Evolutionary conservation across 2,329 filamentous ascomycete species (phyloP).

Genomic region (Neophaeococcomyces mojaviensis): DNA sequence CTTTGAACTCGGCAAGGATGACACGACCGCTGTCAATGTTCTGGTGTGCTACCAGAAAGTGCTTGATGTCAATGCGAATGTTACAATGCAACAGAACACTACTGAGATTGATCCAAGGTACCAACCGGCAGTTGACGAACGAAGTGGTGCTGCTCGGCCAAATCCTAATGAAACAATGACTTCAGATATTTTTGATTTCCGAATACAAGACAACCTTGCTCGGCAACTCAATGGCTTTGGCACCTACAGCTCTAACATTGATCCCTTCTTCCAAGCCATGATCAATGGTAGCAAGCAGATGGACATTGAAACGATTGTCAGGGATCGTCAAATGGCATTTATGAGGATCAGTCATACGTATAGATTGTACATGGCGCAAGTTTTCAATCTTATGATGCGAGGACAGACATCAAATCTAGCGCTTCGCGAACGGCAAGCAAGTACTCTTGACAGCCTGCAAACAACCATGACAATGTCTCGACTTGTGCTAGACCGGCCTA

Average conservation of each 20-base stretch:
- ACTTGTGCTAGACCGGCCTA: constrained; percentile 19
- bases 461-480: constrained; percentile 18
- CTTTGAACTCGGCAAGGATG: constrained; percentile 13
- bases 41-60: constrained; percentile 23
- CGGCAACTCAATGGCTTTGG: constrained; percentile 17
- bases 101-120: constrained; percentile 15
- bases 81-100: constrained; percentile 16
- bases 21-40: constrained; percentile 17
- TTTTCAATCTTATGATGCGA: constrained; percentile 21
- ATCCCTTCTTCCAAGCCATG: constrained; percentile 19
- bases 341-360: constrained; percentile 17
- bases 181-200: constrained; percentile 20
- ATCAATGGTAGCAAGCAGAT: constrained; percentile 13
- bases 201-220: constrained; percentile 22
- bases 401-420: constrained; percentile 7
- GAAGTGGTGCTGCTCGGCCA: constrained; percentile 9
- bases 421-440: constrained; percentile 3
- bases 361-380: constrained; percentile 22
- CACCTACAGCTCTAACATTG: constrained; percentile 12
- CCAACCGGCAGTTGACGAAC: constrained; percentile 11
- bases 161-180: constrained; percentile 16
- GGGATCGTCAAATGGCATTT: background rate
- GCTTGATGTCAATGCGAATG: constrained; percentile 14
- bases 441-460: constrained; percentile 4
- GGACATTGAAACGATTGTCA: background rate